Base-by-base conservation (phyloP, 1,139 yeast genomes). In the Hansenula anomala region DNA sequence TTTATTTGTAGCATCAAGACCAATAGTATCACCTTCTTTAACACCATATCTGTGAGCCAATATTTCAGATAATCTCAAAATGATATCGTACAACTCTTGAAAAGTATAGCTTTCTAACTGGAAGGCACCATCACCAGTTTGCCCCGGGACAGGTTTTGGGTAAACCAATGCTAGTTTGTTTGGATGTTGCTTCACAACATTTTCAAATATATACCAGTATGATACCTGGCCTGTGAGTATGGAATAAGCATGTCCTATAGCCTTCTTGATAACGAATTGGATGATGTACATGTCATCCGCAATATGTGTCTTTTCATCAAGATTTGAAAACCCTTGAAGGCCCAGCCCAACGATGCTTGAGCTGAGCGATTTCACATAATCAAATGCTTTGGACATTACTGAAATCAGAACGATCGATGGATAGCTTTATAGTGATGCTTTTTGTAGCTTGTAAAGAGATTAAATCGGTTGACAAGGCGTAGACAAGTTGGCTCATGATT, bases 1-100 rank as follows among this genome's bases (percentile, higher is more conserved):
- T 56, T 83, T 86, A 62, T 90, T 90, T 61, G 86, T 83, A 56
- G 80, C 84, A 52, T 82, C 82, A 37, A 90, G 56, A 0, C 86
- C 95, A 38, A 90, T 78, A n/a, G 80, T 73, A 49, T 86, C 87
- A 33, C 79, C 78, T 11, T 79, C 59, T 19, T 78, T 65, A 28
- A 89, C 76, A 2, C 83, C 82, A 54, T 80, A 80, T 44, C 82
- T 78, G 48, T 73, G 60, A 37, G 67, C 74, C 51, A 90, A 66
- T 33, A 88, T 73, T 49, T 75, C 70, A 8, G 95, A 80, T 48
- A 86, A 67, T 45, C 82, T 64, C 48, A 86, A 69, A 6, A 84
- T 74, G 52, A 77, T 72, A 40, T 75, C 78, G 54, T 84, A 80
- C 38, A 86, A 60, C 61, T 89, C 80, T 40, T 64, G 59, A 60